These are phyloP conservation scores for Dendrobium huoshanense DNA, from an alignment of 106 monocot species.

Conservation along the genomic window DNA sequence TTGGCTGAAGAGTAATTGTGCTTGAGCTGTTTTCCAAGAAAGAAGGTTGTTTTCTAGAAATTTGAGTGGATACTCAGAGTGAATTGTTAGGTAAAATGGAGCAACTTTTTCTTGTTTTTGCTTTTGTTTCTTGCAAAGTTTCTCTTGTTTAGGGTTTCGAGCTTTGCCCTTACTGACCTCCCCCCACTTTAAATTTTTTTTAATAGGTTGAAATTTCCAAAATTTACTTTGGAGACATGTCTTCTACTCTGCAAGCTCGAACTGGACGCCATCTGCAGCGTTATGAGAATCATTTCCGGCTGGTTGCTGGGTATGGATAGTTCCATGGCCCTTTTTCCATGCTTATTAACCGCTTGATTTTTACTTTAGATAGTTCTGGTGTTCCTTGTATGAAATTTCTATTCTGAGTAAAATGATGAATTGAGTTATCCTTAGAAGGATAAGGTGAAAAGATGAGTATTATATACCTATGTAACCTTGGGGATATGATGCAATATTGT, in stretches of 20 bases:
- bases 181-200: not conserved
- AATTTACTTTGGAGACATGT: not conserved
- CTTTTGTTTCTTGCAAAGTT: not conserved
- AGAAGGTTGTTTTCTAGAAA: not conserved
- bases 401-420: too few relatives aligned
- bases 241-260: conserved; percentile 11
- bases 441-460: too few relatives aligned
- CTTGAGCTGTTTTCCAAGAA: not conserved
- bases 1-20: not conserved
- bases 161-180: not conserved
- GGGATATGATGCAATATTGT: too few relatives aligned
- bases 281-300: conserved; percentile 16
- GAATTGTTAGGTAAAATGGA: not conserved
- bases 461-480: too few relatives aligned
- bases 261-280: conserved; percentile 14
- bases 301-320: conserved; percentile 16
- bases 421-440: too few relatives aligned
- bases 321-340: not conserved
- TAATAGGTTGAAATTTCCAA: not conserved
- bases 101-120: not conserved
- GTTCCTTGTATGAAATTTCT: not conserved
- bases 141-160: not conserved
- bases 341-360: not conserved
- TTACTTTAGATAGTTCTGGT: not conserved
- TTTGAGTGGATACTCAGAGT: not conserved